Evolutionary conservation across 257 asterid species (phyloP).

Genomic region (Plantago ovata): DNA sequence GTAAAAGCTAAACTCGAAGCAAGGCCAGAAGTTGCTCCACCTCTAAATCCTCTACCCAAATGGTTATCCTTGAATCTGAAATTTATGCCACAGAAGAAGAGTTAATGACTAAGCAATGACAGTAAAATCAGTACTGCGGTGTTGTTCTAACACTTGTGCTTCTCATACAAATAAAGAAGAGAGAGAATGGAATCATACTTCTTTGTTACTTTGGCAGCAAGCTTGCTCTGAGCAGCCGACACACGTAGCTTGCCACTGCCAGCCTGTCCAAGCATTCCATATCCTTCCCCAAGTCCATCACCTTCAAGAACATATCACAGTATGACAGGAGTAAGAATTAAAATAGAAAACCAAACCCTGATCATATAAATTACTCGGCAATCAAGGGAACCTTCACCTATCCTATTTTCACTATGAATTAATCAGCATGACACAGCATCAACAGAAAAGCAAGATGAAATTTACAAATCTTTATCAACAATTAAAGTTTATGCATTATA

Average conservation of each 20-base stretch:
- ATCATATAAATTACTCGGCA: not conserved
- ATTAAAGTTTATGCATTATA: not conserved
- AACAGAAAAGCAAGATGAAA: not conserved
- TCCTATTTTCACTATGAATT: too few species aligned
- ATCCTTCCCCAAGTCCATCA: constrained; percentile 99
- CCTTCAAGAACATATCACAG: constrained; percentile 43
- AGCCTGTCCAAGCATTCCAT: constrained; percentile 99
- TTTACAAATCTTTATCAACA: not conserved
- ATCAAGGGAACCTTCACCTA: too few species aligned
- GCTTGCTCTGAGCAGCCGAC: constrained; percentile 74
- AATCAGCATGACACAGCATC: not conserved
- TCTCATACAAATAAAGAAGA: constrained; percentile 4
- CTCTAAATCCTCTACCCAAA: constrained; percentile 51
- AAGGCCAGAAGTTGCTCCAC: constrained; percentile 96
- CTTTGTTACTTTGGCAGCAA: constrained; percentile 85
- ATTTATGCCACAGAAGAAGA: constrained; percentile 9
- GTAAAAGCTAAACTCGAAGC: constrained; percentile 96
- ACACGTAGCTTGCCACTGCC: constrained; percentile 96
- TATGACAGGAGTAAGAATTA: constrained; percentile 3
- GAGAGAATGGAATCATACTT: constrained; percentile 40
- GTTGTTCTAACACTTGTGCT: not conserved
- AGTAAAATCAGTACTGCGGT: not conserved
- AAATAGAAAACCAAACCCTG: not conserved
- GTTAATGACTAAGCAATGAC: constrained; percentile 13
- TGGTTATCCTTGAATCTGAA: constrained; percentile 69